phyloP scores from a whole-genome alignment of 73 alveolate species.

The Paramecium sonneborni region DNA sequence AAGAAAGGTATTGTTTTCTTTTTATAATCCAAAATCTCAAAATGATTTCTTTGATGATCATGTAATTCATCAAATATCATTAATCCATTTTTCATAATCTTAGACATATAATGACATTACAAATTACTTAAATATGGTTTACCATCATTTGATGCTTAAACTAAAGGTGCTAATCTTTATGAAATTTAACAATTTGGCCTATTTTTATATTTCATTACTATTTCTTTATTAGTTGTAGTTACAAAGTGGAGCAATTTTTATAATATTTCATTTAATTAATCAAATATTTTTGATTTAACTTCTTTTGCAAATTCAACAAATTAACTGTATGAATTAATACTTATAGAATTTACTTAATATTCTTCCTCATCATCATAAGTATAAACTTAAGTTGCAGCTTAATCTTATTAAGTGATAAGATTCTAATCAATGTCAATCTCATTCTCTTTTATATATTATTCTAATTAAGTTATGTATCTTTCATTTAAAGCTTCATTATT shows the following conservation, averaged over 20 bases:
- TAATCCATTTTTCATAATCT: constrained; percentile 14
- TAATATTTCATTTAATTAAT: constrained; percentile 12
- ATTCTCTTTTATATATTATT: background rate
- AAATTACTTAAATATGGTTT: constrained; percentile 28
- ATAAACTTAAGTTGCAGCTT: constrained; percentile 26
- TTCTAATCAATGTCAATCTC: constrained; percentile 16
- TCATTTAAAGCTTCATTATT: background rate
- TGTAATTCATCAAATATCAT: constrained; percentile 45
- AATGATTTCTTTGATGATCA: constrained; percentile 24
- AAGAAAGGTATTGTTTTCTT: background rate
- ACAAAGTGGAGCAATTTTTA: background rate
- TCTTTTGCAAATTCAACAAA: constrained; percentile 25
- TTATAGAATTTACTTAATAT: constrained; percentile 33
- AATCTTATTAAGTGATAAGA: constrained; percentile 6
- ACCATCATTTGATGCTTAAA: background rate
- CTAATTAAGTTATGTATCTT: background rate
- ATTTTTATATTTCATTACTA: background rate
- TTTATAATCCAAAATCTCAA: constrained; percentile 41
- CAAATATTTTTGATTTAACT: constrained; percentile 20
- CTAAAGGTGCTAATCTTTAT: background rate
- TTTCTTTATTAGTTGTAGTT: background rate
- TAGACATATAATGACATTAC: constrained; percentile 37
- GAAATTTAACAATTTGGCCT: background rate
- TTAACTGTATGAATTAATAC: background rate
- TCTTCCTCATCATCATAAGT: constrained; percentile 51